A percentile compares a stretch with the other conserved stretches of the same genome.
Evolutionary conservation across 352 stramenopile species (phyloP).

Genomic region (Hyaloperonospora brassicae): DNA sequence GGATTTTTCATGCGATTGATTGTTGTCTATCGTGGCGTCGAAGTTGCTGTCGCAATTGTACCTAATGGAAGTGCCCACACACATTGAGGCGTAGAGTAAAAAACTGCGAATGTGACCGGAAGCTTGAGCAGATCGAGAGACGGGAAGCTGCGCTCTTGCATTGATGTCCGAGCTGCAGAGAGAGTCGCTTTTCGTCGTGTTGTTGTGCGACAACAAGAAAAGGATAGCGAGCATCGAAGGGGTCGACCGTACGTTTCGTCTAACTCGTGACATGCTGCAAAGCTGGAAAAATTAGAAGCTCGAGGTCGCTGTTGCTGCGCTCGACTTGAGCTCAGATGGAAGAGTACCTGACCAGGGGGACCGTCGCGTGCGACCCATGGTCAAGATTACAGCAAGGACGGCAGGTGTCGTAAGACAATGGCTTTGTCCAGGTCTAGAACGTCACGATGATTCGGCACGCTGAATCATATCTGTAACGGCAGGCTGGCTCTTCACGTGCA

Average conservation of each 20-base stretch:
- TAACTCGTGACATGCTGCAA: too few relatives aligned
- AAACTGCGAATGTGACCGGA: slow-evolving; percentile 19
- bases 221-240: neutral
- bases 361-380: slow-evolving; percentile 35
- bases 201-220: too few relatives aligned
- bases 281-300: too few relatives aligned
- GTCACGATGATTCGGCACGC: slow-evolving; percentile 30
- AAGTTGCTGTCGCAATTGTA: slow-evolving; percentile 34
- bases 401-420: slow-evolving; percentile 18
- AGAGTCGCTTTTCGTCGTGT: slow-evolving; percentile 9
- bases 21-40: slow-evolving; percentile 42
- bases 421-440: slow-evolving; percentile 37
- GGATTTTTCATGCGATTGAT: slow-evolving; percentile 38
- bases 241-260: too few relatives aligned
- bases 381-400: slow-evolving; percentile 14
- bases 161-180: slow-evolving; percentile 28
- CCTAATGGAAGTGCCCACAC: slow-evolving; percentile 20
- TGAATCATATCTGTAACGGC: slow-evolving; percentile 19
- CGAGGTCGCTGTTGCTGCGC: too few relatives aligned
- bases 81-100: slow-evolving; percentile 35
- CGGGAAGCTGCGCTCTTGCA: slow-evolving; percentile 17
- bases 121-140: slow-evolving; percentile 41
- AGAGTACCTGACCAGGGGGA: slow-evolving; percentile 24
- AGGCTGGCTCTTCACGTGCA: slow-evolving; percentile 24
- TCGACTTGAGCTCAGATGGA: too few relatives aligned